These are phyloP conservation scores for Crithidia brevicula DNA, from an alignment of 208 protist species.

Conservation along the genomic window DNA sequence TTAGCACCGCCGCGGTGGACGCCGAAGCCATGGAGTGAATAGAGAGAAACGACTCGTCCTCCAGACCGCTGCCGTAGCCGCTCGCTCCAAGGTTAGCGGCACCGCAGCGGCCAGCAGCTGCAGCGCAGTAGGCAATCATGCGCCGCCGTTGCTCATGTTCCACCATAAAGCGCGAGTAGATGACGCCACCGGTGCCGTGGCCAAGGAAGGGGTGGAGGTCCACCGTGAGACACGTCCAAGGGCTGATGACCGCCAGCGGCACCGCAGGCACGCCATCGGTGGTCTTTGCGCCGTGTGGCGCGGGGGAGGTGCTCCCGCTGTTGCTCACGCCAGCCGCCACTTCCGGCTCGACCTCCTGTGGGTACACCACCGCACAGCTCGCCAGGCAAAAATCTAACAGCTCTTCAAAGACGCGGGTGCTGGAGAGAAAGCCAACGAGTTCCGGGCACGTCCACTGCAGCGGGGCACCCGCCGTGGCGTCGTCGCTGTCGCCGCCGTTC, in stretches of 20 bases:
- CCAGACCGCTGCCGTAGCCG: constrained; percentile 6
- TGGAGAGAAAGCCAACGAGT: constrained; percentile 43
- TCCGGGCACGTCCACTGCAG: constrained; percentile 37
- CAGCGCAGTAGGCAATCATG: constrained; percentile 34
- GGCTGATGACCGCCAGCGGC: constrained; percentile 23
- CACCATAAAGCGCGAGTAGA: constrained; percentile 44
- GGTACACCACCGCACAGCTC: constrained; percentile 46
- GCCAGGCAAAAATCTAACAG: constrained; percentile 53
- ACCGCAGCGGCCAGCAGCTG: constrained; percentile 15
- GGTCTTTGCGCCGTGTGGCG: neutral
- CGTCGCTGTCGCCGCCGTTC: neutral
- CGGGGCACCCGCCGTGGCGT: constrained; percentile 4
- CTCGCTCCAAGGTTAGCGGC: constrained; percentile 9
- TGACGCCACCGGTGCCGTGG: constrained; percentile 12
- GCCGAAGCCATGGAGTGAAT: constrained; percentile 23
- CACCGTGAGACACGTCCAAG: constrained; percentile 29
- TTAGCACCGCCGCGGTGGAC: constrained; percentile 17
- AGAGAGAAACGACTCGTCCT: constrained; percentile 35
- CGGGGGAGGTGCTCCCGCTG: neutral
- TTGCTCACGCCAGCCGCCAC: constrained; percentile 15
- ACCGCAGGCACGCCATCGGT: neutral
- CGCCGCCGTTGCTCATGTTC: constrained; percentile 39
- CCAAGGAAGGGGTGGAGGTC: constrained; percentile 30
- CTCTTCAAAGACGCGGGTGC: constrained; percentile 49
- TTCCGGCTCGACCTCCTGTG: constrained; percentile 21